Percentiles rank a stretch among this genome's conserved stretches.
These are phyloP conservation scores for Penicillium sp. DNA, from an alignment of 2,329 filamentous ascomycete genomes.

Conservation along the genomic window DNA sequence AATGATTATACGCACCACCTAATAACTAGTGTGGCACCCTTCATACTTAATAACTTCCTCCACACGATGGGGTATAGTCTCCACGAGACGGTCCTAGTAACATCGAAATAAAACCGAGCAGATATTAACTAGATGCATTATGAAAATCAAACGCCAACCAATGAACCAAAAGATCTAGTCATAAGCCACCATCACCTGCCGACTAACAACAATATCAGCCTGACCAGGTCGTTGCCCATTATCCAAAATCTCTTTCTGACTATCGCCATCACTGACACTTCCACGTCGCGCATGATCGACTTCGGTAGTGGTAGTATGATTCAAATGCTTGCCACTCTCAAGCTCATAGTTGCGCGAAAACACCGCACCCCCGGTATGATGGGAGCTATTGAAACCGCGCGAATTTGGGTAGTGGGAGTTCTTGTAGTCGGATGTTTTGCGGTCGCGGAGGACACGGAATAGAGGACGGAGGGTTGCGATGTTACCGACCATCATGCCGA, in stretches of 20 bases:
- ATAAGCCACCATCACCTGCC: slow-evolving; percentile 23
- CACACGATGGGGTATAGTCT: no score
- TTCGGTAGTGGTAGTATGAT: slow-evolving; percentile 12
- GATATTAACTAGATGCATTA: no score
- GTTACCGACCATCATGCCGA: slow-evolving; percentile 55
- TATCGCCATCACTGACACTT: slow-evolving; percentile 26
- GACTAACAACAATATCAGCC: slow-evolving; percentile 24
- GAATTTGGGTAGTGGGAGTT: slow-evolving; percentile 9
- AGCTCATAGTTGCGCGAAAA: slow-evolving; percentile 23
- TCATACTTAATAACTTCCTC: no score
- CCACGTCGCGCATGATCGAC: slow-evolving; percentile 6
- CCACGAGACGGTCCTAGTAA: no score
- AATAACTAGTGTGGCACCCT: no score
- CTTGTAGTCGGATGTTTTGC: slow-evolving; percentile 20
- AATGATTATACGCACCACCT: no score
- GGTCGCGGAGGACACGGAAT: slow-evolving; percentile 33
- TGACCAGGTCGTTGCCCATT: slow-evolving; percentile 16
- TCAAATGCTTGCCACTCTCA: slow-evolving; percentile 16
- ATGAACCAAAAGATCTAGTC: slow-evolving; percentile 6
- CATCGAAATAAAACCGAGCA: no score
- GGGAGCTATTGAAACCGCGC: slow-evolving; percentile 5
- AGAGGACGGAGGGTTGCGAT: slow-evolving; percentile 53
- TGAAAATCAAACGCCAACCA: no score
- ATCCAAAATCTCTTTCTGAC: slow-evolving; percentile 26
- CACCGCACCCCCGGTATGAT: slow-evolving; percentile 7